Evolutionary conservation across 495 filamentous ascomycete species (phyloP).

Genomic region (Geoglossum glabrum): DNA sequence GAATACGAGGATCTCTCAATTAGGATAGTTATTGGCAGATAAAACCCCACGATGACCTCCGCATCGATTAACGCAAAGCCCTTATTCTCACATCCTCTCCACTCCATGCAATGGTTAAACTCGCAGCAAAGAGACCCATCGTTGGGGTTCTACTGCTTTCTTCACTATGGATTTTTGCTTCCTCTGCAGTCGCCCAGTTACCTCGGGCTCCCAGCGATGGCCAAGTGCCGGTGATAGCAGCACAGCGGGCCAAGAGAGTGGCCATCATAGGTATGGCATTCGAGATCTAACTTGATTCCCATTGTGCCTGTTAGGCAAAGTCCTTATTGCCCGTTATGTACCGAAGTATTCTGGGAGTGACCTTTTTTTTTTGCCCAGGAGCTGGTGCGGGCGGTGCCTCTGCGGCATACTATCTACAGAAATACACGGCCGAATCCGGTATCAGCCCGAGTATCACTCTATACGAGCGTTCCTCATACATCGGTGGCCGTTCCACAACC

Average conservation of each 20-base stretch:
- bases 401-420: conserved; percentile 59
- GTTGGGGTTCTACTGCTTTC: neutral
- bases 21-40: no score
- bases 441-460: conserved; percentile 57
- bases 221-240: neutral
- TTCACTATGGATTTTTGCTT: neutral
- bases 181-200: neutral
- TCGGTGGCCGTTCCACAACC: conserved; percentile 81
- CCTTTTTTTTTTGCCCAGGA: conserved; percentile 29
- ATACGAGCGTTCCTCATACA: conserved; percentile 59
- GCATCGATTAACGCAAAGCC: neutral
- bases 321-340: neutral
- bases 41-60: neutral
- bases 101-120: neutral
- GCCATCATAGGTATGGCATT: neutral
- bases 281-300: neutral
- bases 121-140: neutral
- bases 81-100: neutral
- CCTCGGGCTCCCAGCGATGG: neutral
- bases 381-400: conserved; percentile 82
- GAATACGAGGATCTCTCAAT: no score
- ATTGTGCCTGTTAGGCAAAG: neutral
- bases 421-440: conserved; percentile 36
- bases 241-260: neutral
- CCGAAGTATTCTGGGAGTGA: neutral